phyloP scores from a whole-genome alignment of 306 rosid species.

The Prosopis cineraria region DNA sequence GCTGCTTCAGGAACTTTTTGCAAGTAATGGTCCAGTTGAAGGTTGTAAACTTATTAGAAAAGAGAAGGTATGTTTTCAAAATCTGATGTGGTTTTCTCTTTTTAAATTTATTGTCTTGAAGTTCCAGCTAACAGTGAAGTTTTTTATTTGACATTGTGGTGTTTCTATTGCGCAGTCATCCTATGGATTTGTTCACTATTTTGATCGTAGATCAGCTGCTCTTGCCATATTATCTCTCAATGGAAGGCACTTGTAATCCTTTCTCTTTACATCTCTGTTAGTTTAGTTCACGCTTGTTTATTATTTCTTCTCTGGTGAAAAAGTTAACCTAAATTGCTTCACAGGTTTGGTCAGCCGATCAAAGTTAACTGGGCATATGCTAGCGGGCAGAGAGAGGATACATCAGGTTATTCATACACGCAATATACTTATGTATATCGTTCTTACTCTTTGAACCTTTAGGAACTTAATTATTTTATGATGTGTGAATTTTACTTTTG shows the following conservation, averaged over 20 bases:
- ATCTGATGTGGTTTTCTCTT: conserved; percentile 14
- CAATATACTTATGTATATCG: background rate
- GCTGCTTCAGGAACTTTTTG: conserved; percentile 94
- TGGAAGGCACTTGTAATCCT: conserved; percentile 91
- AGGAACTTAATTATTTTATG: conserved; percentile 24
- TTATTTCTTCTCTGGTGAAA: background rate
- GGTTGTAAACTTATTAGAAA: conserved; percentile 92
- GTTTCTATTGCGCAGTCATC: conserved; percentile 77
- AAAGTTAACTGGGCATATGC: conserved; percentile 99
- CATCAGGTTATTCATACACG: conserved; percentile 68
- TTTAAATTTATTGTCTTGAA: conserved; percentile 18
- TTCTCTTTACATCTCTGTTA: background rate
- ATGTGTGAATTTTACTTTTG: conserved; percentile 38
- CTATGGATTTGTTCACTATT: conserved; percentile 93
- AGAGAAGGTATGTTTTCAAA: conserved; percentile 65
- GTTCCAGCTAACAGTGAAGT: conserved; percentile 4
- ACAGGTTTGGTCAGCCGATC: conserved; percentile 97
- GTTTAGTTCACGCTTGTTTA: background rate
- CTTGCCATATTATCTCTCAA: conserved; percentile 87
- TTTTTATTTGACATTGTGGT: conserved; percentile 28
- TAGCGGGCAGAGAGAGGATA: conserved; percentile 98
- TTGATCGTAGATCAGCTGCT: conserved; percentile 96
- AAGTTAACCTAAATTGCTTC: conserved; percentile 34
- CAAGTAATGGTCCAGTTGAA: conserved; percentile 89
- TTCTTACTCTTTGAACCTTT: background rate